Conservation (phyloP, 2,329 filamentous ascomycete species). For the Curvularia lunata region DNA sequence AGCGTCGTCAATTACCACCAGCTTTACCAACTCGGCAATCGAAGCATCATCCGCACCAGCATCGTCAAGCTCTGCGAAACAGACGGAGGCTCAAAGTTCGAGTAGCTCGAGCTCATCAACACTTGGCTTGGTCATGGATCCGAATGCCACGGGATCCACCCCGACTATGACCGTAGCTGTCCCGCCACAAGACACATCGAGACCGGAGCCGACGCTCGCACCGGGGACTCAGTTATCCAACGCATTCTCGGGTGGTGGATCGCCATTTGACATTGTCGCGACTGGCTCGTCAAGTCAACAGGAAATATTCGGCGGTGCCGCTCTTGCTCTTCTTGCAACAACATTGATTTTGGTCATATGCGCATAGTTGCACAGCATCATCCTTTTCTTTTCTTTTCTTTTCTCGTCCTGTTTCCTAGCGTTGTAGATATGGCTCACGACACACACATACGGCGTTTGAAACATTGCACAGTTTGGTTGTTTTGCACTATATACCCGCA, state of each 20-base stretch:
- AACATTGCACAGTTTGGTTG: constrained; percentile 11
- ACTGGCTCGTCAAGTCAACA: constrained; percentile 27
- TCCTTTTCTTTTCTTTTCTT: constrained; percentile 12
- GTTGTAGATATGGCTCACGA: constrained; percentile 22
- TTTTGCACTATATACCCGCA: constrained; percentile 41
- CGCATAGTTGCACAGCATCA: constrained; percentile 7
- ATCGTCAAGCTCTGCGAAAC: constrained; percentile 3
- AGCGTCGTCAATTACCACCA: constrained; percentile 1
- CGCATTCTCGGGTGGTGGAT: constrained; percentile 52
- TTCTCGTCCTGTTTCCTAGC: constrained; percentile 14
- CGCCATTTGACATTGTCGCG: constrained; percentile 52
- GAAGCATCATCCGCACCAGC: constrained; percentile 17
- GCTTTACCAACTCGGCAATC: constrained; percentile 3
- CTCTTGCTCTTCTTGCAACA: constrained; percentile 22
- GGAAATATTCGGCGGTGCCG: constrained; percentile 4
- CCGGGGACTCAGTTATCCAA: constrained; percentile 43
- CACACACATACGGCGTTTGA: constrained; percentile 21
- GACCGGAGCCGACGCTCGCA: constrained; percentile 21
- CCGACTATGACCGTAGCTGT: constrained; percentile 12
- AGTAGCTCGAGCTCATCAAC: constrained; percentile 17
- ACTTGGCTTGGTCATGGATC: constrained; percentile 20
- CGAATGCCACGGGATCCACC: constrained; percentile 21
- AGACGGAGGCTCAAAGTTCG: constrained; percentile 13
- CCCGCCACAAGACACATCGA: constrained; percentile 16
- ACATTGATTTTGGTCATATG: constrained; percentile 18